Conservation (phyloP, 2,329 filamentous ascomycete genomes). For the Monilinia vaccinii-corymbosi region DNA sequence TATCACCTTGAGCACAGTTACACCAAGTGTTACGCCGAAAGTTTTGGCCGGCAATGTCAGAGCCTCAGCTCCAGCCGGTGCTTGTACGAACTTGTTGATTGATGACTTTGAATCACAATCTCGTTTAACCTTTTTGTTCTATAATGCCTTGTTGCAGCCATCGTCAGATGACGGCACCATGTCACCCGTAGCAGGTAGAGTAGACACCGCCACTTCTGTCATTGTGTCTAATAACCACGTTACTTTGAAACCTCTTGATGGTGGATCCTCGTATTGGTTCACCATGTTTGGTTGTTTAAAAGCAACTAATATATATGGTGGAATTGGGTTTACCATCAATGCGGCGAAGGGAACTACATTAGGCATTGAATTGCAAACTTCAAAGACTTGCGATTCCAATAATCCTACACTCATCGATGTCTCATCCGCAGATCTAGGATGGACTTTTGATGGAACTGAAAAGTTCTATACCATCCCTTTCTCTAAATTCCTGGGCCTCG, state of each 20-base stretch:
- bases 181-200: conserved; percentile 23
- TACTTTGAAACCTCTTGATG: conserved; percentile 39
- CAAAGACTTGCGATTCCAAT: conserved; percentile 32
- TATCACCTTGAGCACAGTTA: background rate
- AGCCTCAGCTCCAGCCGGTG: conserved; percentile 11
- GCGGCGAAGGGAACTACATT: conserved; percentile 43
- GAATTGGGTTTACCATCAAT: conserved; percentile 46
- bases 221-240: conserved; percentile 43
- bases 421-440: conserved; percentile 41
- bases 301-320: conserved; percentile 41
- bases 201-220: conserved; percentile 34
- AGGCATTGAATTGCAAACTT: conserved; percentile 42
- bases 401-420: conserved; percentile 24
- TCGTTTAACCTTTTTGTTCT: conserved; percentile 49
- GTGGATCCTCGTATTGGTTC: conserved; percentile 47
- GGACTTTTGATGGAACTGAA: conserved; percentile 51
- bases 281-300: conserved; percentile 46
- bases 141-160: conserved; percentile 48
- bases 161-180: conserved; percentile 49
- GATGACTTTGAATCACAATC: conserved; percentile 56
- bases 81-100: conserved; percentile 39
- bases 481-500: conserved; percentile 40
- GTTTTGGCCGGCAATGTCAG: background rate
- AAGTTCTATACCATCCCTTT: conserved; percentile 50
- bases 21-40: background rate